A percentile compares a stretch with the other conserved stretches of the same genome.
These are phyloP conservation scores for Candida hungchunana DNA, from an alignment of 805 yeast species.

Conservation along the genomic window DNA sequence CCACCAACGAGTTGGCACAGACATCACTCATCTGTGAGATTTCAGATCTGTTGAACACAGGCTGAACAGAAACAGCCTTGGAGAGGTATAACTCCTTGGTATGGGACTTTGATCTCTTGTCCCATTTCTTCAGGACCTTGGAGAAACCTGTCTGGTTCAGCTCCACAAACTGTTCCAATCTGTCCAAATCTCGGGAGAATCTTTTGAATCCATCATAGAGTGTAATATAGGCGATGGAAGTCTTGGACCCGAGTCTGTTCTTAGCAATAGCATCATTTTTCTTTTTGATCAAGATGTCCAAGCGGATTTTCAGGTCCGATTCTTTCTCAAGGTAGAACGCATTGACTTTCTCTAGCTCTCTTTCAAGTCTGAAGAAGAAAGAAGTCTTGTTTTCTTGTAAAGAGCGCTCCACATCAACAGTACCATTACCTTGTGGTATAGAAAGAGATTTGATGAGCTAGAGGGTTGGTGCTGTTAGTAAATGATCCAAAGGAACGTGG, in stretches of 20 bases:
- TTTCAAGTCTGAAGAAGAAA: slow-evolving; percentile 79
- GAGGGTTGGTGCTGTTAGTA: slow-evolving; percentile 6
- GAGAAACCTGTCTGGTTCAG: slow-evolving; percentile 94
- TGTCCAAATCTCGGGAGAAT: slow-evolving; percentile 80
- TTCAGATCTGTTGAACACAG: slow-evolving; percentile 88
- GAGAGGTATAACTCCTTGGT: slow-evolving; percentile 88
- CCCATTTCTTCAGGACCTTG: slow-evolving; percentile 97
- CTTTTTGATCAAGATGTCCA: slow-evolving; percentile 72
- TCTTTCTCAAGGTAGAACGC: slow-evolving; percentile 89
- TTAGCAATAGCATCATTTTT: slow-evolving; percentile 45
- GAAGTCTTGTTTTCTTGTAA: slow-evolving; percentile 89
- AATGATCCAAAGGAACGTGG: neutral
- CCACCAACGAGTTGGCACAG: slow-evolving; percentile 60
- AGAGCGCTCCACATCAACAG: slow-evolving; percentile 40
- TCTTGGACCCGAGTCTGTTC: slow-evolving; percentile 48
- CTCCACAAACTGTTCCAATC: slow-evolving; percentile 91
- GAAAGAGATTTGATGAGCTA: slow-evolving; percentile 76
- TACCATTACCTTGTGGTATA: slow-evolving; percentile 30
- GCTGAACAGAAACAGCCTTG: slow-evolving; percentile 94
- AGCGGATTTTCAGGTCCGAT: slow-evolving; percentile 73
- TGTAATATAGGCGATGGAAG: slow-evolving; percentile 75
- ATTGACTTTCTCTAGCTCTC: slow-evolving; percentile 94
- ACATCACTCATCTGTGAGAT: slow-evolving; percentile 80
- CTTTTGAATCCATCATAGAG: slow-evolving; percentile 86
- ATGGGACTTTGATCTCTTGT: slow-evolving; percentile 90